Evolutionary conservation across 495 filamentous ascomycete species (phyloP), one percentile per base, ranked within the genome.

Genomic region (Xylona heveae): DNA sequence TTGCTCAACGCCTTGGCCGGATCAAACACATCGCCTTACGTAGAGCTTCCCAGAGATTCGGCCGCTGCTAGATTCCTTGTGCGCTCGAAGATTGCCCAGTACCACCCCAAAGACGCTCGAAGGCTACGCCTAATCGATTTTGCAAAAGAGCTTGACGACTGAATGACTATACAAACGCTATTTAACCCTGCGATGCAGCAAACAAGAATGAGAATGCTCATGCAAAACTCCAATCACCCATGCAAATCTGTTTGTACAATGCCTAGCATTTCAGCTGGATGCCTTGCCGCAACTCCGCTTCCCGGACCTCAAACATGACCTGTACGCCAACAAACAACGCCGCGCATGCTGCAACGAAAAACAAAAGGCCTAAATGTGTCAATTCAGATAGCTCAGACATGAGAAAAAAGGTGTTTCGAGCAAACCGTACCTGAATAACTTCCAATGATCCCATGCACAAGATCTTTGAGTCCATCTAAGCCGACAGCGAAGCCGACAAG

Each of bases 271-370:
- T 94, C 55, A 95, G 39, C 38, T 72, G 61, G 35, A 95, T 78
- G 1, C 88, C 88, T 27, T 61, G 67, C 33, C 85, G 64, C 43
- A 64, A 56, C 60, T 99, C 88, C 39, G 61, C 61, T 55, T 94
- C 76, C 30, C 88, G 56, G 28, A 85, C 64, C 61, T 99, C 90
- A 60, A 94, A 93, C 88, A 95, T 99, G 38, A 92, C 57, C 59
- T 94, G 84, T 12, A 74, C 69, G 10, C 78, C 85, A 2, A 84
- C 71, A 46, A 93, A 99, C 8, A 95, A 45, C 24, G 64, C 64
- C 17, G 43, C 51, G 42, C 72, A 84, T 13, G 82, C 77, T 0
- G 60, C 56, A 3, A 64, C 46, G 30, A 94, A 48, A 45, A 92
- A 95, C 2, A 62, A 56, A 6, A 81, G 39, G n/a, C 78, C 72